Evolutionary conservation across 345 rosid genomes (phyloP).

Genomic region (Ailanthus altissimus): DNA sequence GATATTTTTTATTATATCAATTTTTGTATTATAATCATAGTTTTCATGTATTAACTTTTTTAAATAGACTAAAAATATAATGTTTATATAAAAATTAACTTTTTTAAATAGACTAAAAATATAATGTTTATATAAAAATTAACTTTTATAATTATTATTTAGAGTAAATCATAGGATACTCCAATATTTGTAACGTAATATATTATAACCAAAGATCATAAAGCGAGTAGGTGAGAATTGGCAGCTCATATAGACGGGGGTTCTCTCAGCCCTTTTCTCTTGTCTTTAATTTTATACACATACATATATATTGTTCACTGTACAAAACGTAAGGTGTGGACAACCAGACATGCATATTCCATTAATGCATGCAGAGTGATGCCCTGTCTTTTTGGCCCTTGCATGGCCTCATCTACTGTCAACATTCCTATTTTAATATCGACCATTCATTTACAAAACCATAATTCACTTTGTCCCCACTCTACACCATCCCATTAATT

Average conservation of each 20-base stretch:
- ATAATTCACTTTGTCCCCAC: not conserved
- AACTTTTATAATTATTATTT: too few species aligned
- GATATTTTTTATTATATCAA: too few species aligned
- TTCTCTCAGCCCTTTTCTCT: constrained; percentile 5
- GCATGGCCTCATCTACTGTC: constrained; percentile 5
- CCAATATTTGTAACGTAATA: too few species aligned
- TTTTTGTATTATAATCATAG: too few species aligned
- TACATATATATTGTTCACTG: not conserved
- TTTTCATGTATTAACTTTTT: too few species aligned
- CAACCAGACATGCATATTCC: constrained; percentile 3
- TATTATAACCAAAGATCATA: too few species aligned
- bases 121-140: too few species aligned
- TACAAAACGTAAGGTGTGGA: constrained; percentile 10
- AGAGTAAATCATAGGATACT: too few species aligned
- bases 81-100: too few species aligned
- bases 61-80: too few species aligned
- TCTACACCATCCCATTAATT: too few species aligned
- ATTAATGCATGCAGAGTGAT: constrained; percentile 22
- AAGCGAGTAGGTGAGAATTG: not conserved
- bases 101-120: too few species aligned
- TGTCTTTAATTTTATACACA: not conserved
- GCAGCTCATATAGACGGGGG: not conserved
- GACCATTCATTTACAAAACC: not conserved
- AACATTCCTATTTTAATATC: constrained; percentile 14
- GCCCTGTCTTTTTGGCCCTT: not conserved